A percentile compares a stretch with the other conserved stretches of the same genome.
phyloP scores from a whole-genome alignment of 2,329 filamentous ascomycete genomes.

The Calonectria crousiana region DNA sequence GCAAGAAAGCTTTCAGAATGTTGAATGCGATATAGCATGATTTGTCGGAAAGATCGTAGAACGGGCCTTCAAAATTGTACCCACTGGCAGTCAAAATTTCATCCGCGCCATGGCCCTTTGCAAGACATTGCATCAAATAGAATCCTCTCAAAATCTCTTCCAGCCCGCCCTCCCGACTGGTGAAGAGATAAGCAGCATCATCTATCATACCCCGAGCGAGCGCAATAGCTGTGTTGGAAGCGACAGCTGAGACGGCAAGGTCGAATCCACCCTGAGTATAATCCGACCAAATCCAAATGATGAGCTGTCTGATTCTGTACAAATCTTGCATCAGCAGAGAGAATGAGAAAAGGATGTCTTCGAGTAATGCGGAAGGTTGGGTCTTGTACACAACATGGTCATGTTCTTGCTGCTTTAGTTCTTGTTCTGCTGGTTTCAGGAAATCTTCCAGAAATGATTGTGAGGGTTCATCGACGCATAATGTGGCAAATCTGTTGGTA shows the following conservation, averaged over 20 bases:
- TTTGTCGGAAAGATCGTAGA: slow-evolving; percentile 45
- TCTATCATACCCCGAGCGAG: slow-evolving; percentile 50
- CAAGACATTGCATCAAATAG: slow-evolving; percentile 7
- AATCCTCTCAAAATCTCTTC: neutral
- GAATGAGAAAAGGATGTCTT: slow-evolving; percentile 47
- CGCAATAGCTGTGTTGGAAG: slow-evolving; percentile 53
- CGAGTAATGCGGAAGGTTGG: slow-evolving; percentile 39
- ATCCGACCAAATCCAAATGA: slow-evolving; percentile 43
- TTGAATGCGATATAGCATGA: slow-evolving; percentile 37
- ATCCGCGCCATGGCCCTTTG: slow-evolving; percentile 15
- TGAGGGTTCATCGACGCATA: neutral
- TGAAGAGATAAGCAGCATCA: slow-evolving; percentile 33
- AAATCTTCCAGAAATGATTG: neutral
- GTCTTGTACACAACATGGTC: slow-evolving; percentile 44
- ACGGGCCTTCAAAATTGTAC: slow-evolving; percentile 32
- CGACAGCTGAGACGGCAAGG: slow-evolving; percentile 48
- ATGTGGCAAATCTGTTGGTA: neutral
- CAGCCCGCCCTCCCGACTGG: neutral
- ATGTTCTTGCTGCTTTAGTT: neutral
- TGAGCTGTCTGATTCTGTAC: slow-evolving; percentile 43
- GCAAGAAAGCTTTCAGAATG: neutral
- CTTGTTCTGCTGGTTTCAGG: neutral
- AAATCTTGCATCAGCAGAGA: slow-evolving; percentile 47
- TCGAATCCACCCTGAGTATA: slow-evolving; percentile 39
- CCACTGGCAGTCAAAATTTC: slow-evolving; percentile 1